Percentiles rank a stretch among this genome's conserved stretches.
Conservation (phyloP, 2,329 filamentous ascomycete species). For the Corynespora cassiicola region DNA sequence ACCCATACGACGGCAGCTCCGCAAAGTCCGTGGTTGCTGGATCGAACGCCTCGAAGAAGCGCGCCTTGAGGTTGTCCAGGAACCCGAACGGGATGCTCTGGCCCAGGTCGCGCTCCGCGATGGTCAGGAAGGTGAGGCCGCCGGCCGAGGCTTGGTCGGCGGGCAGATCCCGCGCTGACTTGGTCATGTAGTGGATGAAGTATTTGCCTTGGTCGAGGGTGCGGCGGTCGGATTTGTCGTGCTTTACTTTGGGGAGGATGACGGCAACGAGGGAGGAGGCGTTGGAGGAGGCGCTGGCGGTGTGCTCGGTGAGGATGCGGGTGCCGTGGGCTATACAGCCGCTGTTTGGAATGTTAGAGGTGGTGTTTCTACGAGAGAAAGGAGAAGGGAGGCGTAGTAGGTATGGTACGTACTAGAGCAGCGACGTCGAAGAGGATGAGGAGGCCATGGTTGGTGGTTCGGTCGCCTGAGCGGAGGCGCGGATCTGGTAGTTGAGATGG, state of each 20-base stretch:
- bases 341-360: no score
- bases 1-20: slow-evolving; percentile 85
- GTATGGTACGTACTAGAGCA: slow-evolving; percentile 43
- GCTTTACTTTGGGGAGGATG: slow-evolving; percentile 93
- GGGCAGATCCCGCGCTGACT: slow-evolving; percentile 73
- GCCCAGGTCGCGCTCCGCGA: slow-evolving; percentile 80
- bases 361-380: slow-evolving; percentile 16
- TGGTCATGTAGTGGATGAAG: slow-evolving; percentile 95
- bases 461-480: no score
- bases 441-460: slow-evolving; percentile 43
- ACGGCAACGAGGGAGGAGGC: slow-evolving; percentile 88
- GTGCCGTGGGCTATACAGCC: slow-evolving; percentile 93
- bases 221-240: slow-evolving; percentile 80
- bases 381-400: slow-evolving; percentile 1
- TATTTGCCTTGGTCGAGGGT: slow-evolving; percentile 92
- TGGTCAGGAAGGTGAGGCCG: slow-evolving; percentile 88
- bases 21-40: slow-evolving; percentile 73
- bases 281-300: slow-evolving; percentile 80
- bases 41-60: slow-evolving; percentile 77
- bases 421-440: slow-evolving; percentile 45
- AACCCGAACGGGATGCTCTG: slow-evolving; percentile 92
- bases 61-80: slow-evolving; percentile 86
- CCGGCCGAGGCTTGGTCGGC: slow-evolving; percentile 65
- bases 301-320: slow-evolving; percentile 93
- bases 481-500: no score